phyloP scores from a whole-genome alignment of 371 early-diverging fungal genomes.

The Mucor plumbeus region DNA sequence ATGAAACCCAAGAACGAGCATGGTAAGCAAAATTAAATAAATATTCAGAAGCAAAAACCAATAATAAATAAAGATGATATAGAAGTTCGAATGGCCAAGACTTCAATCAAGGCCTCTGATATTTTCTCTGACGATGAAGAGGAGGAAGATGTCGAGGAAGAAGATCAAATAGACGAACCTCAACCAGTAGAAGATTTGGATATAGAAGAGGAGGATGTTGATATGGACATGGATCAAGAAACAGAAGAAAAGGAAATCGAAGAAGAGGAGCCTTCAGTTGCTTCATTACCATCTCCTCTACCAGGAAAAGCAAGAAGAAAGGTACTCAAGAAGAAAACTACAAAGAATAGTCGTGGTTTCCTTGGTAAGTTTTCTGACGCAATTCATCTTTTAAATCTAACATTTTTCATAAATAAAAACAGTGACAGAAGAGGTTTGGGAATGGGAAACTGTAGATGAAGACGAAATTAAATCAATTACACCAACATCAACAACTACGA shows the following conservation, averaged over 20 bases:
- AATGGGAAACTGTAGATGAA: constrained; percentile 25
- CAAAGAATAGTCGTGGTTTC: constrained; percentile 53
- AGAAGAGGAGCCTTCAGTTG: constrained; percentile 9
- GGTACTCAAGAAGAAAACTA: constrained; percentile 54
- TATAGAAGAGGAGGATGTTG: constrained; percentile 12
- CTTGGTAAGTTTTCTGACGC: constrained; percentile 30
- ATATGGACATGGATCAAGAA: constrained; percentile 11
- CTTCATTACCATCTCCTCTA: constrained; percentile 15
- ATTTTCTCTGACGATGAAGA: constrained; percentile 28
- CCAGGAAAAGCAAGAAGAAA: constrained; percentile 35
- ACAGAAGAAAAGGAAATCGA: neutral
- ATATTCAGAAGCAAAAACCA: neutral
- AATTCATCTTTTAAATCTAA: too few species aligned
- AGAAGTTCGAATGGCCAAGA: constrained; percentile 20
- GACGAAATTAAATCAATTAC: neutral
- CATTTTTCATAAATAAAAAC: neutral
- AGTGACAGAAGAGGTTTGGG: constrained; percentile 34
- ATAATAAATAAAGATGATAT: constrained; percentile 5
- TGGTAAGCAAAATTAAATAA: neutral
- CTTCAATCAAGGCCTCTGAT: constrained; percentile 20
- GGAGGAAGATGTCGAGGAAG: constrained; percentile 4
- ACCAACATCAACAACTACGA: neutral
- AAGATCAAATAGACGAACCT: neutral
- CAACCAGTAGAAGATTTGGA: constrained; percentile 12
- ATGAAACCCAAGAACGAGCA: constrained; percentile 2